Evolutionary conservation across 192 early-diverging fungal genomes (phyloP), one percentile per base, ranked within the genome.

Genomic region (Mortierella antarctica): DNA sequence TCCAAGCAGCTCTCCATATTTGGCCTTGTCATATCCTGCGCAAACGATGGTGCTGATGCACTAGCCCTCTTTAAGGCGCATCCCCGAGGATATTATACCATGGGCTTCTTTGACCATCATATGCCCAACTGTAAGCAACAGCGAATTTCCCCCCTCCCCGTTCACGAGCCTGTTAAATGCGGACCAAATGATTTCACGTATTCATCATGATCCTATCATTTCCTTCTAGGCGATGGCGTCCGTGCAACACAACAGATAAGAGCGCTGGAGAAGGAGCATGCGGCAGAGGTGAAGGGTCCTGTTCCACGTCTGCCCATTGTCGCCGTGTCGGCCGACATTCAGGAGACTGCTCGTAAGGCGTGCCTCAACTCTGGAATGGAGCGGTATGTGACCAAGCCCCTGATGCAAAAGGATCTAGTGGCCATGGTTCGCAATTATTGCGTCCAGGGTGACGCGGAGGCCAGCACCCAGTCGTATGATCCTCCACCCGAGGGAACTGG

Each of bases 81-180:
- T 59, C 84, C 83, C 11, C 57, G 69, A 31, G 70, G 82, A 41
- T 85, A 83, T 50, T 87, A 82, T 49, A 73, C 77, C 17, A 69
- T 87, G 72, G 86, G 74, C 5, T 85, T 87, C 54, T 87, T 87
- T 82, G 86, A 87, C 70, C 86, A 87, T 59, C 86, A 87, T 67
- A 87, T 87, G 86, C 86, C 84, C 10, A 72, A 72, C 60, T 80
- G 77, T 68, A 76, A 76, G 65, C 67, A 47, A 57, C 54, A 31
- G 41, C 12, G 23, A 40, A 51, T 40, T 13, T 40, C 18, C 18
- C 8, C 21, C 18, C 1, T 1, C 17, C 59, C 17, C 20, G 8
- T 17, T 53, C 17, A 50, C 11, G 17, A 50, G 11, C 11, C 17
- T 4, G 31, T 3, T 31, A 31, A 31, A 50, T 50, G 49, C 12